Base-by-base conservation (phyloP, 2,329 filamentous ascomycete genomes). In the Sporothrix variecibatus region DNA sequence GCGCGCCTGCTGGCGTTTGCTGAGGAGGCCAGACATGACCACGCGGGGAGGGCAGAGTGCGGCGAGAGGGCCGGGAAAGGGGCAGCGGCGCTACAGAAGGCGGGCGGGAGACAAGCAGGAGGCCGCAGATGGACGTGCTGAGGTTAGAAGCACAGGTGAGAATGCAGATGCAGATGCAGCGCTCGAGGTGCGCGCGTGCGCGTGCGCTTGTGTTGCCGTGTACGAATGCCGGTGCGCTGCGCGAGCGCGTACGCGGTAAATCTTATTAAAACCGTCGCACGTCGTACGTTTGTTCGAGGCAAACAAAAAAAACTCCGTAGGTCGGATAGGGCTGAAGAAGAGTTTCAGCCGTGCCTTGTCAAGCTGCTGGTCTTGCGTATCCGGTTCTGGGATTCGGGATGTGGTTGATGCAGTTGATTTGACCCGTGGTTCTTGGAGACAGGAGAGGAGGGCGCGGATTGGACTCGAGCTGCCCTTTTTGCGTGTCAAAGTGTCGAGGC, bases 1-100 rank as follows among this genome's bases (percentile, higher is more conserved):
- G 84, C 96, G 95, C 87, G 93, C 94, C 88, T 98, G 95, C 86
- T 98, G 94, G 84, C 96, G 94, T 88, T 98, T 99, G 87, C 92
- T 97, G 82, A 97, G 87, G 62, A 90, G 87, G 73, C 89, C 87
- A 73, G 93, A 88, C 93, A 81, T 81, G 72, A 23, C 49, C 23
- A 23, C 20, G 31, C 46, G 31, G 15, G n/a, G 4, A 31, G 23
- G 34, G 46, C 43, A 31, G 20, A 28, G 2, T 28, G 20, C 43
- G 26, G 65, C 28, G 58, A 62, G 58, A 15, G 60, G 20, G 31
- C 23, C 15, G 60, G 31, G 5, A 15, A 26, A 43, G 28, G 15
- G n/a, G 38, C 49, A 31, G 20, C 40, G 8, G 65, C 23, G 40
- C 26, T 6, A 51, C 43, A 51, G 7, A 26, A 6, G 15, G 58